Conservation (phyloP, 1,284 basidiomycete species). For the Vanrija pseudolonga region DNA sequence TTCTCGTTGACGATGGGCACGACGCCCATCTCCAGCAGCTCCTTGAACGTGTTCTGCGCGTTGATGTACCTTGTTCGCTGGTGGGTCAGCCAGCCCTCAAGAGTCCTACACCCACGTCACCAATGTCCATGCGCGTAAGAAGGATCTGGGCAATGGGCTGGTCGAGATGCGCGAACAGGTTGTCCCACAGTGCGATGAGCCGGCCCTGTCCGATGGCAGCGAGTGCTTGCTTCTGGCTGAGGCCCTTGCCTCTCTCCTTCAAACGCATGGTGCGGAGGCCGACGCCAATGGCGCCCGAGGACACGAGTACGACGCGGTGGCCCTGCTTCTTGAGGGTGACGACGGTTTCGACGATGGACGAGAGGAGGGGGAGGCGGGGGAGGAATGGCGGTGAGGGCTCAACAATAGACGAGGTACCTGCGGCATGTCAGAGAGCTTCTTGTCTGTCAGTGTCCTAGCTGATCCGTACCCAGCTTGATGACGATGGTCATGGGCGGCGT, state of each 20-base stretch:
- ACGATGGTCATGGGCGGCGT: conserved; percentile 60
- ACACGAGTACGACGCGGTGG: conserved; percentile 92
- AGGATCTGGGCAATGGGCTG: conserved; percentile 95
- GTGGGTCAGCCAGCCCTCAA: background rate
- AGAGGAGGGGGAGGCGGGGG: conserved; percentile 84
- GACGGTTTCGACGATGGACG: conserved; percentile 88
- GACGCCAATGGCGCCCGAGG: conserved; percentile 93
- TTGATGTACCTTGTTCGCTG: conserved; percentile 90
- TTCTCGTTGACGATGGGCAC: conserved; percentile 96
- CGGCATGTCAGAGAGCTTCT: background rate
- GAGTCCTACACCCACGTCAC: conserved; percentile 65
- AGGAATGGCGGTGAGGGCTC: conserved; percentile 79
- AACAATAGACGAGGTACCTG: conserved; percentile 90
- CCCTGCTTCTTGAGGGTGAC: conserved; percentile 71
- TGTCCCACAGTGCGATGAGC: conserved; percentile 95
- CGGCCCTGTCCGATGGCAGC: conserved; percentile 96
- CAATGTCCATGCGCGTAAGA: conserved; percentile 90
- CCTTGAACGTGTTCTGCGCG: conserved; percentile 86
- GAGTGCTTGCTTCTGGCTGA: conserved; percentile 92
- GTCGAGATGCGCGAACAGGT: conserved; percentile 85
- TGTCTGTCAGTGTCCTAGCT: background rate
- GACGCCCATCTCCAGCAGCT: conserved; percentile 82
- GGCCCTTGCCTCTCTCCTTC: conserved; percentile 70
- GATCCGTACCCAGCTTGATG: conserved; percentile 70
- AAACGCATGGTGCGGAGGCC: conserved; percentile 88